Base-by-base conservation (phyloP, 2,329 filamentous ascomycete species). In the Ilyonectria robusta region DNA sequence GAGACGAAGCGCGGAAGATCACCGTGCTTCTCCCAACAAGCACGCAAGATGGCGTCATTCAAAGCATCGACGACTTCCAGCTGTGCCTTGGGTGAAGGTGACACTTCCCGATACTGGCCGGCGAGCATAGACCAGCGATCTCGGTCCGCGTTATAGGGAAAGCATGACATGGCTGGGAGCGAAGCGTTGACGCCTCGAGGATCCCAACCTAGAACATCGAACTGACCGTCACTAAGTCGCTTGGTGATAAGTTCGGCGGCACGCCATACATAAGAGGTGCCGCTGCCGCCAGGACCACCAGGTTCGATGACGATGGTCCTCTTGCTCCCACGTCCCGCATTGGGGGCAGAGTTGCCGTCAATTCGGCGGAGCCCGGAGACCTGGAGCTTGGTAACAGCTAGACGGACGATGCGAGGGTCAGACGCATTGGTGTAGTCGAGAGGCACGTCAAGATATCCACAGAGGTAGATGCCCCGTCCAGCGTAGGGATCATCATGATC, bases 161-260 rank as follows among this genome's bases (percentile, higher is more conserved):
- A 87, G 75, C 86, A 88, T 2, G 83, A 75, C 2, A 84, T 72
- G 4, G 81, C 73, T 0, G 86, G 86, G 7, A 80, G 80, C 1
- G 85, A 83, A 1, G 78, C 73, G 69, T 87, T 87, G 59, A 87
- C 84, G 2, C 86, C 86, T 4, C 86, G 82, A n/a, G 86, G 86
- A 58, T 88, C 86, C 82, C 84, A 88, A n/a, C 85, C 84, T 15
- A 88, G 73, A 6, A 87, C 82, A 65, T 87, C 85, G 23, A 81
- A 84, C 23, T 77, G 72, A 23, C 81, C 78, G 35, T 80, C 80
- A 62, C 83, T 84, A 13, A 87, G 73, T 3, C 83, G 81, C 61
- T 80, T 71, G 4, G 82, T 81, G 40, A 84, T 65, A 0, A 67
- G 59, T 62, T 85, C 80, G 4, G 78, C 80, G 0, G 68, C 69